phyloP scores from a whole-genome alignment of 2,329 filamentous ascomycete species.

The Fusarium tuaranense region DNA sequence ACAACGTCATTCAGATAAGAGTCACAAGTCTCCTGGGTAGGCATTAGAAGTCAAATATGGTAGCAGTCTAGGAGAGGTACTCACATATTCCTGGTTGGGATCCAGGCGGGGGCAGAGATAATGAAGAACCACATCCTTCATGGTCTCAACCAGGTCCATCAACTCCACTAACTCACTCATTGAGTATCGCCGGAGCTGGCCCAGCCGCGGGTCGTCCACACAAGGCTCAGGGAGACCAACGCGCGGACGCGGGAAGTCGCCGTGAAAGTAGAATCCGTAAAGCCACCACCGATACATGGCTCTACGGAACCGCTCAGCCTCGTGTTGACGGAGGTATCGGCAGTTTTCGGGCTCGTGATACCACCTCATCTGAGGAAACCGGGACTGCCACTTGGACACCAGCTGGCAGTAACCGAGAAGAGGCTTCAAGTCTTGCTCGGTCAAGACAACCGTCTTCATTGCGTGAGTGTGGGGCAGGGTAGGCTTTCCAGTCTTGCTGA shows the following conservation, averaged over 20 bases:
- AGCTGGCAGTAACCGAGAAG: slow-evolving; percentile 51
- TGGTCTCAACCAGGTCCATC: slow-evolving; percentile 58
- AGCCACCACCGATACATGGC: slow-evolving; percentile 68
- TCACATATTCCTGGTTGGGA: slow-evolving; percentile 50
- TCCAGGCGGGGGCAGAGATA: slow-evolving; percentile 61
- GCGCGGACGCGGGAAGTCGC: slow-evolving; percentile 53
- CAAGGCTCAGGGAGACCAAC: slow-evolving; percentile 53
- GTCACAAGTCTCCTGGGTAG: slow-evolving; percentile 31
- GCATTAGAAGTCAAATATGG: slow-evolving; percentile 9
- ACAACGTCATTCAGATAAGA: slow-evolving; percentile 39
- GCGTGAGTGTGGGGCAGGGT: background rate
- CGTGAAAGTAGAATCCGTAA: slow-evolving; percentile 65
- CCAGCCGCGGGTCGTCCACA: slow-evolving; percentile 55
- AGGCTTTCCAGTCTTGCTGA: slow-evolving; percentile 38
- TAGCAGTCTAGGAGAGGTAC: slow-evolving; percentile 18
- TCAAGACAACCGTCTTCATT: slow-evolving; percentile 46
- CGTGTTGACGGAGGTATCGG: slow-evolving; percentile 56
- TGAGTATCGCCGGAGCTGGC: slow-evolving; percentile 57
- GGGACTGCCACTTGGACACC: slow-evolving; percentile 53
- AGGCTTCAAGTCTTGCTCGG: slow-evolving; percentile 47
- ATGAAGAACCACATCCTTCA: slow-evolving; percentile 57
- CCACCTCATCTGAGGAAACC: slow-evolving; percentile 60
- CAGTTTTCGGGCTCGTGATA: slow-evolving; percentile 59
- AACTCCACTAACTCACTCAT: slow-evolving; percentile 59
- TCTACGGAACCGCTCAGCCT: slow-evolving; percentile 60